Conservation (phyloP, 2,329 filamentous ascomycete genomes). For the Graphilbum ipis-grandicollis region DNA sequence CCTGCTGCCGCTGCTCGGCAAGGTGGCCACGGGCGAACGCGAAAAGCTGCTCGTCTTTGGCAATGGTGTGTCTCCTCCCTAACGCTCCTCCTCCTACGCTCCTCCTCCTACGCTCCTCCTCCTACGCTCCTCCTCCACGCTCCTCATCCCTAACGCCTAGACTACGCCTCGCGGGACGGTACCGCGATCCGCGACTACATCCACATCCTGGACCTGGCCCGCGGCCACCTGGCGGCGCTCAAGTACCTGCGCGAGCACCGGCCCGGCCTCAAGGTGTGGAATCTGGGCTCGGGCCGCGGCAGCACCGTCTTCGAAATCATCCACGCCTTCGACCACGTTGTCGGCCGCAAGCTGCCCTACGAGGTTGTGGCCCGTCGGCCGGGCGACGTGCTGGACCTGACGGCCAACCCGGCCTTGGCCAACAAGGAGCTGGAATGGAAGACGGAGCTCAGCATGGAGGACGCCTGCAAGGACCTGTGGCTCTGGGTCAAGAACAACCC, state of each 20-base stretch:
- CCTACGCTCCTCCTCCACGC: background rate
- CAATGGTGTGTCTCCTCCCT: conserved; percentile 46
- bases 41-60: conserved; percentile 92
- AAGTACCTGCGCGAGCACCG: conserved; percentile 73
- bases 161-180: conserved; percentile 80
- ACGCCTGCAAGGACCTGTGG: conserved; percentile 90
- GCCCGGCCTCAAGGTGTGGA: conserved; percentile 90
- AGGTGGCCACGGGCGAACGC: conserved; percentile 88
- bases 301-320: conserved; percentile 97
- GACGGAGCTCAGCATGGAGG: conserved; percentile 75
- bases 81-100: background rate
- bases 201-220: conserved; percentile 79
- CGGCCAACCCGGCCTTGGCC: conserved; percentile 73
- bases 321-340: conserved; percentile 76
- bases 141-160: conserved; percentile 23
- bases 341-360: conserved; percentile 74
- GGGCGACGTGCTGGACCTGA: conserved; percentile 88
- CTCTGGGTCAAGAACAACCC: conserved; percentile 96
- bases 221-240: conserved; percentile 73
- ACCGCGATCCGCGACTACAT: conserved; percentile 97
- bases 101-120: background rate
- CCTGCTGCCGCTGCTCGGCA: conserved; percentile 79
- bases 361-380: conserved; percentile 66
- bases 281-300: conserved; percentile 83
- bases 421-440: conserved; percentile 87